A percentile compares a stretch with the other conserved stretches of the same genome.
Conservation (phyloP, 306 rosid genomes). For the Ceratonia siliqua region DNA sequence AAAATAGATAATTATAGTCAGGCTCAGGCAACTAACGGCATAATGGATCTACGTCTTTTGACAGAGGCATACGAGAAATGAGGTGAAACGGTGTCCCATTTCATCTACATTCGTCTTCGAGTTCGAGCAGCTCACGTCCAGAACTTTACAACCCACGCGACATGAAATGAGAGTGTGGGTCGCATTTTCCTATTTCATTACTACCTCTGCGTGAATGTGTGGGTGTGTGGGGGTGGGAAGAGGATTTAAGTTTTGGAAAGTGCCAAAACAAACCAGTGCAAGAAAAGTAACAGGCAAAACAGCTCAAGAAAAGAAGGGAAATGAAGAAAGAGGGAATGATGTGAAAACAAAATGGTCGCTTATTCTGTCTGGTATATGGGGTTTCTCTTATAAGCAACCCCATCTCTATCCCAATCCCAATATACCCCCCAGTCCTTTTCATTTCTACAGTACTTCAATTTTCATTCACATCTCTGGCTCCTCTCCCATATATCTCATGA, state of each 20-base stretch:
- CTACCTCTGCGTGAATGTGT: not conserved
- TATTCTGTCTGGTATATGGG: slow-evolving; percentile 54
- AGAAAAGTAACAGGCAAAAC: slow-evolving; percentile 22
- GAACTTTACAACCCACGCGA: slow-evolving; percentile 46
- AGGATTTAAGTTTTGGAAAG: too few relatives aligned
- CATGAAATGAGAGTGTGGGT: slow-evolving; percentile 30
- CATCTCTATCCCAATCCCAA: slow-evolving; percentile 38
- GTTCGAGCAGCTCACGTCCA: slow-evolving; percentile 5
- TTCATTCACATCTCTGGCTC: slow-evolving; percentile 16
- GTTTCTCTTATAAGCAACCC: slow-evolving; percentile 46
- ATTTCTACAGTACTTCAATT: slow-evolving; percentile 25
- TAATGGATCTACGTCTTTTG: too few relatives aligned
- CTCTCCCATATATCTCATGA: not conserved
- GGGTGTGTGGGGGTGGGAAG: too few relatives aligned
- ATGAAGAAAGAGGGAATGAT: slow-evolving; percentile 30
- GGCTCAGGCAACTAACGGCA: not conserved
- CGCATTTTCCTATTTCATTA: slow-evolving; percentile 7
- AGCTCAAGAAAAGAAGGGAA: not conserved
- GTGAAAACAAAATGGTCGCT: slow-evolving; percentile 52
- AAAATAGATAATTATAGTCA: not conserved
- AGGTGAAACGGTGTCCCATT: slow-evolving; percentile 18
- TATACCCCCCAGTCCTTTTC: slow-evolving; percentile 34
- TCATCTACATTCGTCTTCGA: slow-evolving; percentile 4
- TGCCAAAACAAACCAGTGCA: slow-evolving; percentile 37
- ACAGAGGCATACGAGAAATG: slow-evolving; percentile 2